These are phyloP conservation scores for Acanthochlamys bracteata DNA, from an alignment of 106 monocot species.

Conservation along the genomic window DNA sequence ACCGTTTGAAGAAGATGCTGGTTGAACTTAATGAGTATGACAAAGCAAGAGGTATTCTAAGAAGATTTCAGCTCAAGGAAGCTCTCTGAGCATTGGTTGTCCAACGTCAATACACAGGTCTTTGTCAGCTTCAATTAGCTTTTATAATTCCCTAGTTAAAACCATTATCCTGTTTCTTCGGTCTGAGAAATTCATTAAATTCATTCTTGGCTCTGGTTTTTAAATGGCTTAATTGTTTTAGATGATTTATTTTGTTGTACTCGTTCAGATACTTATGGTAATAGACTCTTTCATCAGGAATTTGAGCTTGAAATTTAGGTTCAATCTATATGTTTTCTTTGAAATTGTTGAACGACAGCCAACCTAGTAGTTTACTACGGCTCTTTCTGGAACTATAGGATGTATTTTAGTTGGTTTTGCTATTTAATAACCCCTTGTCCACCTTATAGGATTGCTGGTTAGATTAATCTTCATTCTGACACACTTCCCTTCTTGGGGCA, in stretches of 20 bases:
- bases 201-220: not conserved
- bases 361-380: no score
- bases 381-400: no score
- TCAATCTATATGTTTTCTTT: no score
- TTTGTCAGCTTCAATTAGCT: not conserved
- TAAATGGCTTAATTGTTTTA: not conserved
- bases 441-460: no score
- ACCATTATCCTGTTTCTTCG: not conserved
- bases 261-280: no score
- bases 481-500: no score
- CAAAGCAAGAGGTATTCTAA: conserved; percentile 52
- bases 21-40: conserved; percentile 71
- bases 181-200: not conserved
- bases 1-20: conserved; percentile 74
- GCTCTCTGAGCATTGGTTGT: conserved; percentile 31
- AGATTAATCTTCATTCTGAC: no score
- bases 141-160: not conserved
- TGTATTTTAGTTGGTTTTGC: no score
- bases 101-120: not conserved
- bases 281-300: no score
- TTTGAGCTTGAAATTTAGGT: no score
- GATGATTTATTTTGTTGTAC: not conserved
- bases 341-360: no score
- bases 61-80: conserved; percentile 56
- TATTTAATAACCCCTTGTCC: no score